Conservation (phyloP, 208 protist species). For the Leishmania amazonensis region DNA sequence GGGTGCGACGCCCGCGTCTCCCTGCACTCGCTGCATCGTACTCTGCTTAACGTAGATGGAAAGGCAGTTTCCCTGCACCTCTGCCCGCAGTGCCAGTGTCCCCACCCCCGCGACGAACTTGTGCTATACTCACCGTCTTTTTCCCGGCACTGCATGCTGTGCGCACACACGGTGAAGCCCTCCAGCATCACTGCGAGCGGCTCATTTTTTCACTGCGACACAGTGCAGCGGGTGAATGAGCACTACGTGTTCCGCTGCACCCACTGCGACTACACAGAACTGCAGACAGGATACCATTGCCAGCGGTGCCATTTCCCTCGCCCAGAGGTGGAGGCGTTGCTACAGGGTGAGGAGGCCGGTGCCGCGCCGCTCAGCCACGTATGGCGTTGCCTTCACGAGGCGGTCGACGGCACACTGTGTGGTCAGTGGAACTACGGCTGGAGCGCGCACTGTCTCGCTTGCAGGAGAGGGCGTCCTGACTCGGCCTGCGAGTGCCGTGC, state of each 20-base stretch:
- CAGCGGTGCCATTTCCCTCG: constrained; percentile 49
- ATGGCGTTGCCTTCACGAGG: constrained; percentile 75
- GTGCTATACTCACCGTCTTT: constrained; percentile 54
- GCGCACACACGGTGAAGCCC: constrained; percentile 36
- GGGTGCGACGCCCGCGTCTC: constrained; percentile 31
- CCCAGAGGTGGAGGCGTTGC: constrained; percentile 34
- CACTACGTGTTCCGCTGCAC: constrained; percentile 62
- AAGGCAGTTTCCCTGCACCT: constrained; percentile 35
- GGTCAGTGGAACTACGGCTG: constrained; percentile 87
- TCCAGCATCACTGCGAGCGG: constrained; percentile 12
- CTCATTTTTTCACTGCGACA: constrained; percentile 49
- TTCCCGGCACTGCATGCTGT: constrained; percentile 67
- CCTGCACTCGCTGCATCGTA: constrained; percentile 7
- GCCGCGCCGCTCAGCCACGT: constrained; percentile 33
- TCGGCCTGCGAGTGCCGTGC: constrained; percentile 60
- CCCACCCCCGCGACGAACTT: constrained; percentile 71
- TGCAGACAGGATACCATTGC: constrained; percentile 70
- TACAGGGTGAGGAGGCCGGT: constrained; percentile 4
- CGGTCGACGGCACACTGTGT: constrained; percentile 32
- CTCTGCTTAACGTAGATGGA: constrained; percentile 13
- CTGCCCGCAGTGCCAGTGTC: constrained; percentile 52
- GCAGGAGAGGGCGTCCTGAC: constrained; percentile 44
- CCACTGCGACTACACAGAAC: constrained; percentile 32
- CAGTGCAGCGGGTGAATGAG: constrained; percentile 60
- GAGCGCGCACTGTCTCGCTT: constrained; percentile 41